A percentile compares a stretch with the other conserved stretches of the same genome.
phyloP scores from a whole-genome alignment of 2,329 filamentous ascomycete genomes.

The Tolypocladium inflatum region DNA sequence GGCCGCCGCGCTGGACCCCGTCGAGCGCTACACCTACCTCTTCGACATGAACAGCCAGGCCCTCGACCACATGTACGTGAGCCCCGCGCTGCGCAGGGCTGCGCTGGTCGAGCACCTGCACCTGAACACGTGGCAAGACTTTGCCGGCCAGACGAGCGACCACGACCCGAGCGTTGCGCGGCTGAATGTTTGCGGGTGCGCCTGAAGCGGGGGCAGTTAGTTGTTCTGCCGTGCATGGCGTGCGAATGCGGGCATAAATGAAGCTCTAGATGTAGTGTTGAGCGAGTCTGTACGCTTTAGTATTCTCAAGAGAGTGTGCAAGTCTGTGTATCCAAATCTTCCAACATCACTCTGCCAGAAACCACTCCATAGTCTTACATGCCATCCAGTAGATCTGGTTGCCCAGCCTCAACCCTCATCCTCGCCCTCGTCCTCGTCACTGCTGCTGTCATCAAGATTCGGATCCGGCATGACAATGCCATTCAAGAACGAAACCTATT shows the following conservation, averaged over 20 bases:
- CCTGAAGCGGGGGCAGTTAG: background rate
- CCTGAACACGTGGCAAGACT: constrained; percentile 58
- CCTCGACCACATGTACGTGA: constrained; percentile 62
- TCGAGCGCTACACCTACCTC: constrained; percentile 62
- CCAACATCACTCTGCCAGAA: background rate
- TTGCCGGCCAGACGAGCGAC: constrained; percentile 49
- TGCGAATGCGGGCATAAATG: background rate
- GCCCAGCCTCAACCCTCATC: background rate
- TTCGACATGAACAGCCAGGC: constrained; percentile 62
- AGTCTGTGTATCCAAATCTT: background rate
- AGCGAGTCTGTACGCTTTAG: background rate
- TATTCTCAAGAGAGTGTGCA: background rate
- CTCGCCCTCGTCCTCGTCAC: constrained; percentile 21
- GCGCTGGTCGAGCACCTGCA: constrained; percentile 57
- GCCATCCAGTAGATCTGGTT: background rate
- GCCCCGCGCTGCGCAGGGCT: constrained; percentile 34
- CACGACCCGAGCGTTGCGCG: constrained; percentile 60
- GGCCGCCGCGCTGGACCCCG: constrained; percentile 36
- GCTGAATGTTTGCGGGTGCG: constrained; percentile 47
- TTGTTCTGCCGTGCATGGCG: background rate
- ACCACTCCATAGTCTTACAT: background rate
- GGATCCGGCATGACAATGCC: constrained; percentile 65
- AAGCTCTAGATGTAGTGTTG: background rate
- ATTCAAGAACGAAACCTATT: constrained; percentile 63
- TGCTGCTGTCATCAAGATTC: constrained; percentile 28